A percentile compares a stretch with the other conserved stretches of the same genome.
phyloP scores from a whole-genome alignment of 2,329 filamentous ascomycete species.

The Aspergillus pseudonomiae region DNA sequence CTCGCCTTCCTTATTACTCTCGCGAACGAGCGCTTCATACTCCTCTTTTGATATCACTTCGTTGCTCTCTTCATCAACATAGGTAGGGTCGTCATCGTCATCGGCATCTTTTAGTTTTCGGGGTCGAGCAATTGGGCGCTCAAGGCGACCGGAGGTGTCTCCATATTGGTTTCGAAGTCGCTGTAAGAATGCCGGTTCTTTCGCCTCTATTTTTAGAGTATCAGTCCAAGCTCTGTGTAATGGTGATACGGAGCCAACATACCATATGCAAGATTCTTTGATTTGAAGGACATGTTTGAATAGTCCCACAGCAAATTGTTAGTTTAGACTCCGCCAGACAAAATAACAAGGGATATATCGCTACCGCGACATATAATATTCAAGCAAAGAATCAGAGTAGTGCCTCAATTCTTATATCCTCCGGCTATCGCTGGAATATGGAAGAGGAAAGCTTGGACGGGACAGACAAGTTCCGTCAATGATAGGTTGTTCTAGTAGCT shows the following conservation, averaged over 20 bases:
- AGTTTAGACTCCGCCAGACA: background rate
- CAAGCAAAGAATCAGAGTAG: background rate
- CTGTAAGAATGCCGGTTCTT: conserved; percentile 48
- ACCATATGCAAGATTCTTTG: conserved; percentile 50
- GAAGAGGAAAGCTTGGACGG: background rate
- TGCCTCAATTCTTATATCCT: background rate
- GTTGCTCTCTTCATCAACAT: conserved; percentile 48
- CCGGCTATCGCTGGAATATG: background rate
- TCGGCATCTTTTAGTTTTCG: conserved; percentile 40
- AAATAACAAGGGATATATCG: background rate
- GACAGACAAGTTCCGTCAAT: background rate
- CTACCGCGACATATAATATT: background rate
- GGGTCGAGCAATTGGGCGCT: conserved; percentile 40
- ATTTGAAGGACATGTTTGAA: conserved; percentile 43
- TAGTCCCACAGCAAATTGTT: conserved; percentile 13
- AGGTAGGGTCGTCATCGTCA: conserved; percentile 49
- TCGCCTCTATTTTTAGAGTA: conserved; percentile 34
- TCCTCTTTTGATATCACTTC: conserved; percentile 49
- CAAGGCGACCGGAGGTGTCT: conserved; percentile 38
- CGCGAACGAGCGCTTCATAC: conserved; percentile 44
- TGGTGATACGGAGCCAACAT: conserved; percentile 9
- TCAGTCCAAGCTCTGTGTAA: conserved; percentile 12
- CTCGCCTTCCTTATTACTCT: conserved; percentile 20
- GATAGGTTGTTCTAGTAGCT: background rate
- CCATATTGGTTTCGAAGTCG: conserved; percentile 44